Conservation (phyloP, 2,329 filamentous ascomycete genomes). For the Microdochium trichocladiopsis region DNA sequence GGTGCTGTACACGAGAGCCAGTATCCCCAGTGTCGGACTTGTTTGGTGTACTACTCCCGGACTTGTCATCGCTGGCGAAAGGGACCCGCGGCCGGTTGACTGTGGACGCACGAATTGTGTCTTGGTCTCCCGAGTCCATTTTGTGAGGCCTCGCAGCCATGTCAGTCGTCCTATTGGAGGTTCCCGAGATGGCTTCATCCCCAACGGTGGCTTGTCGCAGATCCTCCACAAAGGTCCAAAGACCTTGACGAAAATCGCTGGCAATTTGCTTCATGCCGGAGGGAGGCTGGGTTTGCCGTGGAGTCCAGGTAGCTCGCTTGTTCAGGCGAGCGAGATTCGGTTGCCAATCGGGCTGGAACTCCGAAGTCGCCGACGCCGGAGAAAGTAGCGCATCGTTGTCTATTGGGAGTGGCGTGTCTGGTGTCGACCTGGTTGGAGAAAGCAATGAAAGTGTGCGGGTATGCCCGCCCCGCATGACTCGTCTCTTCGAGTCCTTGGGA, state of each 20-base stretch:
- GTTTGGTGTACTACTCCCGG: constrained; percentile 21
- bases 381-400: constrained; percentile 37
- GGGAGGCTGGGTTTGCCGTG: constrained; percentile 36
- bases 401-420: constrained; percentile 34
- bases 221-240: constrained; percentile 95
- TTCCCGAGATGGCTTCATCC: constrained; percentile 72
- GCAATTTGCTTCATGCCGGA: constrained; percentile 68
- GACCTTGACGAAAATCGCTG: constrained; percentile 79
- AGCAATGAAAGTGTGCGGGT: constrained; percentile 69
- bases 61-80: constrained; percentile 31
- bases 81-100: constrained; percentile 32
- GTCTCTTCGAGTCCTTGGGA: constrained; percentile 40
- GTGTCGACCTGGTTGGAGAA: constrained; percentile 52
- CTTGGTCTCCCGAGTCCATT: constrained; percentile 27
- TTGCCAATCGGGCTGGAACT: constrained; percentile 17
- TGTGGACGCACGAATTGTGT: constrained; percentile 37
- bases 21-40: constrained; percentile 21
- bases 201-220: constrained; percentile 92
- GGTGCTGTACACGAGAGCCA: constrained; percentile 17
- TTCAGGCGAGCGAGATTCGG: constrained; percentile 30
- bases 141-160: constrained; percentile 15
- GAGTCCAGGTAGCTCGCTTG: constrained; percentile 56
- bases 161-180: constrained; percentile 25
- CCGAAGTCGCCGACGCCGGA: constrained; percentile 20
- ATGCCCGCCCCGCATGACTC: constrained; percentile 62